Base-by-base conservation (phyloP, 106 monocot genomes). In the Dendrobium officinale region DNA sequence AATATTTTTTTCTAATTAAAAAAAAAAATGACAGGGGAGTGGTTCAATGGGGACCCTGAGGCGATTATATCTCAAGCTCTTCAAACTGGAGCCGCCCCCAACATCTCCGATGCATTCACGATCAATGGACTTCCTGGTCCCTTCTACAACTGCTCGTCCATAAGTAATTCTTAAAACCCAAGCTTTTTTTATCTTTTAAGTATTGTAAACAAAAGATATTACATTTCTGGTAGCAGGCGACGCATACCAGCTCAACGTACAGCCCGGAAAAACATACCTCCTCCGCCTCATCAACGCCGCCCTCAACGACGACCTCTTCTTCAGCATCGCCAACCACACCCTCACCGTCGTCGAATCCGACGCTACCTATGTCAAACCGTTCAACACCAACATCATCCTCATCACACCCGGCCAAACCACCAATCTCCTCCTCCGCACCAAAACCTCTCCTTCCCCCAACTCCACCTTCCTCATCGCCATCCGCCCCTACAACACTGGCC, bases 331-430 rank as follows among this genome's bases (percentile, higher is more conserved):
- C 66, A 72, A 66, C 59, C 82, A 88, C 80, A 81, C 77, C 24
- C 49, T 88, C 29, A 88, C 85, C 47, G 68, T 88, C 42, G 88
- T 88, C 2, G 88, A 80, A 67, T 72, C 85, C 4, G 88, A 88
- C 56, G 77, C 72, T 19, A 73, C 76, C 33, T 88, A 88, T 85
- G 82, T 42, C 11, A 88, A 88, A 26, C 88, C 88, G 7, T 80
- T 85, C 73, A 77, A 72, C 9, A 51, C 56, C 1, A 72, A 79
- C 61, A 79, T 41, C 75, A 49, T 85, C 80, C 75, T 85, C 85
- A 75, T 88, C 80, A 37, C 75, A 43, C 82, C 82, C 8, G 88
- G 85, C 3, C 88, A 88, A 41, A 88, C 88, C 66, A 77, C 67
- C 76, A 78, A 82, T 58, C 83, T 81, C 80, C 88, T 88, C 20